Conservation (phyloP, 768 basidiomycete genomes). For the Phylloporus arenicola region DNA sequence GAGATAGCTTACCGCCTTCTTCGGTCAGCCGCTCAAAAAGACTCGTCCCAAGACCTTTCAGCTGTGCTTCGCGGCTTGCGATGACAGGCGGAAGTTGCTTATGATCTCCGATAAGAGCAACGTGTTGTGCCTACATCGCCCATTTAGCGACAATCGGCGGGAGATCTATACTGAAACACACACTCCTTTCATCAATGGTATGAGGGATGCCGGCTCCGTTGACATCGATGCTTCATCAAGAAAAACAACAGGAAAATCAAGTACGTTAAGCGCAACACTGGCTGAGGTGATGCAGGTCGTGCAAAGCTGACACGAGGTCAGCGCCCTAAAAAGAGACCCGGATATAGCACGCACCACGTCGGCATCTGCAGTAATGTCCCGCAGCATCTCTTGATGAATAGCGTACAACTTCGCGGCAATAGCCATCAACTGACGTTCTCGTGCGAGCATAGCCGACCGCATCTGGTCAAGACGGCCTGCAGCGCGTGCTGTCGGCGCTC, state of each 20-base stretch:
- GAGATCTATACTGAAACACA: conserved; percentile 30
- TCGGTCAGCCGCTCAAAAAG: conserved; percentile 88
- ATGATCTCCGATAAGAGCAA: conserved; percentile 93
- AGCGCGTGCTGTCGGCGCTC: conserved; percentile 9
- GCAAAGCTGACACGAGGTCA: conserved; percentile 54
- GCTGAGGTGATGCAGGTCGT: conserved; percentile 84
- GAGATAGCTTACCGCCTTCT: conserved; percentile 59
- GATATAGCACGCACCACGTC: conserved; percentile 58
- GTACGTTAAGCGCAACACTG: conserved; percentile 54
- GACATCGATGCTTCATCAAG: conserved; percentile 96
- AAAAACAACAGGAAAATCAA: conserved; percentile 91
- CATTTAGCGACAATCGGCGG: conserved; percentile 9
- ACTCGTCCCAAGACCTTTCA: conserved; percentile 69
- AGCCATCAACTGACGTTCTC: conserved; percentile 30
- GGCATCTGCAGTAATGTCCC: conserved; percentile 54
- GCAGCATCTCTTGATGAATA: conserved; percentile 57
- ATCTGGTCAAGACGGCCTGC: conserved; percentile 27
- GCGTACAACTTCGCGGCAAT: conserved; percentile 45
- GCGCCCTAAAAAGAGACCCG: neutral
- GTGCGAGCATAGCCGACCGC: conserved; percentile 19
- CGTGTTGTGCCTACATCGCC: conserved; percentile 60
- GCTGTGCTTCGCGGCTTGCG: conserved; percentile 65
- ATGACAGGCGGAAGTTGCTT: conserved; percentile 93
- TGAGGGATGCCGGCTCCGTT: conserved; percentile 86
- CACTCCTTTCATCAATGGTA: conserved; percentile 93